Conservation (phyloP, 768 basidiomycete genomes). For the Saitozyma sp. region DNA sequence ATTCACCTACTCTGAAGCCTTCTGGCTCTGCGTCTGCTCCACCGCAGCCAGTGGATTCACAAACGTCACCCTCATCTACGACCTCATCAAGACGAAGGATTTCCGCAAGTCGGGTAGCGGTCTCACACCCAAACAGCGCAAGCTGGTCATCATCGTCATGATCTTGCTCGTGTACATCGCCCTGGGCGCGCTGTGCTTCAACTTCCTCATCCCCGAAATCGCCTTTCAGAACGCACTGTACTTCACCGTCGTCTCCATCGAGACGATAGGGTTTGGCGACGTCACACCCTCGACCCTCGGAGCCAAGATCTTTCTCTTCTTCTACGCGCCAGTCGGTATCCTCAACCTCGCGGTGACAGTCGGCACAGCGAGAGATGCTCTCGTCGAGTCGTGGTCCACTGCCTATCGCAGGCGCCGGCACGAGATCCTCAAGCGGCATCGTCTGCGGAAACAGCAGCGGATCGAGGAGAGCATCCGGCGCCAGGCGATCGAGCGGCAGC, state of each 20-base stretch:
- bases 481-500: conserved; percentile 58
- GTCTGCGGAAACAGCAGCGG: conserved; percentile 45
- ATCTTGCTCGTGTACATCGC: conserved; percentile 71
- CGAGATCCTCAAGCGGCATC: conserved; percentile 57
- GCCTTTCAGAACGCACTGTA: conserved; percentile 74
- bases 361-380: conserved; percentile 65
- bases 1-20: conserved; percentile 63
- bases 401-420: conserved; percentile 62
- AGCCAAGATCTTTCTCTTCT: conserved; percentile 30
- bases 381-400: conserved; percentile 67
- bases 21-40: conserved; percentile 74
- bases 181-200: conserved; percentile 66
- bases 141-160: conserved; percentile 74
- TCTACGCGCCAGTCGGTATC: conserved; percentile 30
- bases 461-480: conserved; percentile 25
- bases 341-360: conserved; percentile 60
- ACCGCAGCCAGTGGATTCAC: conserved; percentile 67
- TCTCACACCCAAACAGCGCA: conserved; percentile 74
- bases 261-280: conserved; percentile 67
- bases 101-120: conserved; percentile 70
- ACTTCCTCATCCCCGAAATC: conserved; percentile 57
- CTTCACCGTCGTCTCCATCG: conserved; percentile 47
- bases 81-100: conserved; percentile 62
- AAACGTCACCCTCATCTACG: conserved; percentile 68
- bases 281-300: conserved; percentile 19